phyloP scores from a whole-genome alignment of 225 moss, liverwort and hornwort species.

The Lunularia cruciata region DNA sequence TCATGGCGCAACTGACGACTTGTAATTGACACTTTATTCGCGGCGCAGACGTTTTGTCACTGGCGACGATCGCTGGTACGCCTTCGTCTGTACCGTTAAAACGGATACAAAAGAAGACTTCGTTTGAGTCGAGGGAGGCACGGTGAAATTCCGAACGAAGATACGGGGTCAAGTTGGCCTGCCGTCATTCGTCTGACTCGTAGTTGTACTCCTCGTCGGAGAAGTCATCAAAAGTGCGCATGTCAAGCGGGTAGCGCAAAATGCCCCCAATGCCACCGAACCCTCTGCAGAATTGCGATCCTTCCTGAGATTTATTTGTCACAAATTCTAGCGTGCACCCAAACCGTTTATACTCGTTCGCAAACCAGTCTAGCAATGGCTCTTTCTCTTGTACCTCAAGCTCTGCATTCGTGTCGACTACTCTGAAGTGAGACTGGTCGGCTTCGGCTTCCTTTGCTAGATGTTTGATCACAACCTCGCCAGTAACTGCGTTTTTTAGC shows the following conservation, averaged over 20 bases:
- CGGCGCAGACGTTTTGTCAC: background rate
- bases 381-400: slow-evolving; percentile 65
- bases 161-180: slow-evolving; percentile 1
- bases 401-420: slow-evolving; percentile 57
- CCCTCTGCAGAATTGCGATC: slow-evolving; percentile 78
- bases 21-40: too few relatives aligned
- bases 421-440: slow-evolving; percentile 42
- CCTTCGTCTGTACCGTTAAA: background rate
- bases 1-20: background rate
- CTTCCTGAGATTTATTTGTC: slow-evolving; percentile 65
- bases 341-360: slow-evolving; percentile 66
- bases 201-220: slow-evolving; percentile 48
- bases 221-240: slow-evolving; percentile 66
- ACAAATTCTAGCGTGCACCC: slow-evolving; percentile 69
- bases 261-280: slow-evolving; percentile 78
- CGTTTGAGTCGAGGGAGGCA: background rate
- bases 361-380: slow-evolving; percentile 67
- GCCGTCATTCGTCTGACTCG: slow-evolving; percentile 21
- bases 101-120: background rate
- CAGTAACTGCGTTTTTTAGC: slow-evolving; percentile 14
- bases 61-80: background rate
- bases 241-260: slow-evolving; percentile 67
- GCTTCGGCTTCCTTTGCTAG: background rate
- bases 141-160: slow-evolving; percentile 2
- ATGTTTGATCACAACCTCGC: slow-evolving; percentile 15